Evolutionary conservation across 495 filamentous ascomycete genomes (phyloP).

Genomic region (Penicillium fimorum): DNA sequence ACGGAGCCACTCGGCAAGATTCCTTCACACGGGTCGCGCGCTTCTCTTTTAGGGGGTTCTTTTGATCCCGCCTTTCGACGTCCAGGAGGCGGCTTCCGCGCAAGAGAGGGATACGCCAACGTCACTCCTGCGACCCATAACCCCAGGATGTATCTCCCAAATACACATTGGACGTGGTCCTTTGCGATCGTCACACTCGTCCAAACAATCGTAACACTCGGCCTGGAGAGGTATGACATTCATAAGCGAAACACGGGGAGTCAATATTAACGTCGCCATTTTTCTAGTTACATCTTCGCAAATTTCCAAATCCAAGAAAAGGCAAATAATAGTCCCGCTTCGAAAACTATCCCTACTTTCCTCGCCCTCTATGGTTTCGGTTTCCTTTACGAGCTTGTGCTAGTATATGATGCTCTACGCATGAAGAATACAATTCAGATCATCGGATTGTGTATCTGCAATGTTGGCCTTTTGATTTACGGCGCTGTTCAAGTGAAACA

Average conservation of each 20-base stretch:
- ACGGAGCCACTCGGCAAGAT: slow-evolving; percentile 56
- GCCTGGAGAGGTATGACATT: slow-evolving; percentile 75
- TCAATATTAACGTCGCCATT: not conserved
- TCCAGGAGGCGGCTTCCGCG: slow-evolving; percentile 52
- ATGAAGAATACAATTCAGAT: slow-evolving; percentile 98
- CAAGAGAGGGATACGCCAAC: slow-evolving; percentile 55
- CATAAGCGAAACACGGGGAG: not conserved
- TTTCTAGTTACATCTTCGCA: slow-evolving; percentile 45
- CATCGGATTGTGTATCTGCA: slow-evolving; percentile 91
- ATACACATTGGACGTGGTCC: slow-evolving; percentile 81
- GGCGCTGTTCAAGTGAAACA: slow-evolving; percentile 89
- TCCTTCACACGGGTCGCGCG: slow-evolving; percentile 58
- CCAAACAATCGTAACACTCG: slow-evolving; percentile 76
- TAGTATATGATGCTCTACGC: slow-evolving; percentile 90
- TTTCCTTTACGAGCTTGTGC: slow-evolving; percentile 83
- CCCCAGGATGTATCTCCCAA: slow-evolving; percentile 66
- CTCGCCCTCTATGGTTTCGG: slow-evolving; percentile 96
- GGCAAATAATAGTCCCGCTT: slow-evolving; percentile 37
- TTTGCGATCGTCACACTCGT: slow-evolving; percentile 72
- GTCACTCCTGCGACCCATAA: slow-evolving; percentile 21
- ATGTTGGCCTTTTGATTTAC: slow-evolving; percentile 86
- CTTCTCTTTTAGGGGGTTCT: slow-evolving; percentile 64
- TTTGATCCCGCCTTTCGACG: slow-evolving; percentile 52
- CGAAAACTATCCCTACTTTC: slow-evolving; percentile 80
- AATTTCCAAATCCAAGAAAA: slow-evolving; percentile 69